Evolutionary conservation across 1,284 basidiomycete species (phyloP).

Genomic region (Malassezia equina): DNA sequence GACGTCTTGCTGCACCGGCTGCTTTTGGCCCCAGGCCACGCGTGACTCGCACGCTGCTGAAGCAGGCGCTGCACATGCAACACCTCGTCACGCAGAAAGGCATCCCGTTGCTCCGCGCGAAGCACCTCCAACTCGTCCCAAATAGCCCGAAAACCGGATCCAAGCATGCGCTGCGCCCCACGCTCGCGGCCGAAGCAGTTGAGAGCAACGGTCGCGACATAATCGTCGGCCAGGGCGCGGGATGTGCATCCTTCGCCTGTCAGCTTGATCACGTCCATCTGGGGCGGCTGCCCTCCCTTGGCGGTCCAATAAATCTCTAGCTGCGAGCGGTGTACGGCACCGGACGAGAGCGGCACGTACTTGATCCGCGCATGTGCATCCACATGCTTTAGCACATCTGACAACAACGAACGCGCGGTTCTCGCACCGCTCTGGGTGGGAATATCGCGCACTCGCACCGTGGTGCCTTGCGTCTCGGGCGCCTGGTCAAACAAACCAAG

Average conservation of each 20-base stretch:
- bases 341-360: constrained; percentile 51
- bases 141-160: constrained; percentile 72
- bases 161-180: constrained; percentile 53
- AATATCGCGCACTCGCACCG: constrained; percentile 1
- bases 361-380: constrained; percentile 67
- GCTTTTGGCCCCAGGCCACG: not conserved
- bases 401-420: constrained; percentile 34
- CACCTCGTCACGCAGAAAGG: constrained; percentile 55
- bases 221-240: constrained; percentile 74
- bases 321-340: constrained; percentile 29
- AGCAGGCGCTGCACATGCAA: constrained; percentile 57
- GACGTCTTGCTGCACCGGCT: not conserved
- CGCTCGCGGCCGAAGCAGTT: constrained; percentile 51
- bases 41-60: constrained; percentile 51
- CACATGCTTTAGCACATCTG: constrained; percentile 45
- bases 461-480: constrained; percentile 56
- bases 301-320: constrained; percentile 33
- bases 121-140: constrained; percentile 79
- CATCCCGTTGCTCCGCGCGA: constrained; percentile 59
- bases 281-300: not conserved
- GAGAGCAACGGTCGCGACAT: constrained; percentile 74
- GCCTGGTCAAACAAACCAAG: constrained; percentile 59
- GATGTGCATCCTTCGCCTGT: constrained; percentile 71
- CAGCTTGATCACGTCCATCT: constrained; percentile 64
- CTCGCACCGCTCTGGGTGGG: constrained; percentile 26